Conservation (phyloP, 2,329 filamentous ascomycete species). For the Capronia epimyces region DNA sequence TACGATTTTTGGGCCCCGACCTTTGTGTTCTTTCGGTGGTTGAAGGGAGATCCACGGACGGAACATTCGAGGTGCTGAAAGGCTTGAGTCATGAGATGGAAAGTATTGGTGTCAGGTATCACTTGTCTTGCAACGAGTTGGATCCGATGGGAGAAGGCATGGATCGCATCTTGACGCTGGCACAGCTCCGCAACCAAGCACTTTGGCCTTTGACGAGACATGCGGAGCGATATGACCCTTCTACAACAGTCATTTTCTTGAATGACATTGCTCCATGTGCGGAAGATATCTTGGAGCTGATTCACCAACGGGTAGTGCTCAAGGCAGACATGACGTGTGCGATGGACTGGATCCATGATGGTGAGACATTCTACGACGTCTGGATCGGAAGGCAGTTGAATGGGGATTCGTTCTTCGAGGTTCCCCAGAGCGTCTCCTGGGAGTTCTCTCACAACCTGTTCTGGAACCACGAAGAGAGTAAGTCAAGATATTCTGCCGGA, state of each 20-base stretch:
- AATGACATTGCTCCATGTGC: conserved; percentile 51
- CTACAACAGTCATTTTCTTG: conserved; percentile 49
- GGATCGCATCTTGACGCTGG: conserved; percentile 46
- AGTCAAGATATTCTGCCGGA: conserved; percentile 32
- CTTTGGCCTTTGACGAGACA: conserved; percentile 42
- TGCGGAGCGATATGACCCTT: conserved; percentile 28
- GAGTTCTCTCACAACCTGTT: conserved; percentile 49
- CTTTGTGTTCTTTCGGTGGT: conserved; percentile 52
- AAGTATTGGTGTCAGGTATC: conserved; percentile 27
- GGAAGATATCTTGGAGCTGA: conserved; percentile 55
- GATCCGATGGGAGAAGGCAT: conserved; percentile 38
- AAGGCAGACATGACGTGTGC: conserved; percentile 54
- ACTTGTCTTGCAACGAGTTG: conserved; percentile 36
- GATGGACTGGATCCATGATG: conserved; percentile 52
- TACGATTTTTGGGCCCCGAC: conserved; percentile 47
- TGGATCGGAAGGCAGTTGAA: conserved; percentile 51
- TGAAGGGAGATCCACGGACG: conserved; percentile 53
- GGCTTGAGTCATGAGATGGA: conserved; percentile 41
- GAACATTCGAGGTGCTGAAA: conserved; percentile 48
- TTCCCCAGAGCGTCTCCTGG: conserved; percentile 49
- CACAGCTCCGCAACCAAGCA: conserved; percentile 50
- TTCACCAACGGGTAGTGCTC: conserved; percentile 45
- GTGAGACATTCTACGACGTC: conserved; percentile 54
- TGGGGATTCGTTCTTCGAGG: conserved; percentile 53
- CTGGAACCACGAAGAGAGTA: conserved; percentile 44